Evolutionary conservation across 2,329 filamentous ascomycete genomes (phyloP).

Genomic region (Microcera coccophila): DNA sequence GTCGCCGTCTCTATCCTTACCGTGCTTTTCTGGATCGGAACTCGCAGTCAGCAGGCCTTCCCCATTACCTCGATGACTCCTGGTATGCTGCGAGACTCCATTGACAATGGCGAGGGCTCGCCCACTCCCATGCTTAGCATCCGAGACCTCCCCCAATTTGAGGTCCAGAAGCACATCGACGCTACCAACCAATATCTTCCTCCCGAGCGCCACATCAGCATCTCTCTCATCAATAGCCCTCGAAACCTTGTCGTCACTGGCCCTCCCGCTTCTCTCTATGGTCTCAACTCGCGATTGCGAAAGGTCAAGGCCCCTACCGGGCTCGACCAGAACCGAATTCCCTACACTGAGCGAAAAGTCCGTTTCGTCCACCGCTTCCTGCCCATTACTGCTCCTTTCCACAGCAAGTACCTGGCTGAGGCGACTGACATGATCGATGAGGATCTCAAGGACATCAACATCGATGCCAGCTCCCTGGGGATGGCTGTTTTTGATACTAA

Average conservation of each 20-base stretch:
- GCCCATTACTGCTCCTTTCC: slow-evolving; percentile 96
- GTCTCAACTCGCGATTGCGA: slow-evolving; percentile 88
- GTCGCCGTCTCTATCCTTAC: slow-evolving; percentile 77
- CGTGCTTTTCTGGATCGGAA: slow-evolving; percentile 97
- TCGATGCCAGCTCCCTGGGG: slow-evolving; percentile 67
- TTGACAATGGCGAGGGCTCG: slow-evolving; percentile 89
- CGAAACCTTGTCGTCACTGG: slow-evolving; percentile 96
- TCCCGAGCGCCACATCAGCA: slow-evolving; percentile 84
- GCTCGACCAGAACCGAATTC: slow-evolving; percentile 89
- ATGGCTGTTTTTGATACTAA: slow-evolving; percentile 90
- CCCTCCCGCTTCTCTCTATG: slow-evolving; percentile 91
- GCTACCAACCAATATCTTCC: slow-evolving; percentile 96
- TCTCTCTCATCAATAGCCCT: slow-evolving; percentile 94
- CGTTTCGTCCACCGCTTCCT: slow-evolving; percentile 96
- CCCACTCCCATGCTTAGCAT: slow-evolving; percentile 98
- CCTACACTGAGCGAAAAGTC: slow-evolving; percentile 91
- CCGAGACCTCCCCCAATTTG: slow-evolving; percentile 79
- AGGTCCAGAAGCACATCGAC: slow-evolving; percentile 95
- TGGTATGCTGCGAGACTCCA: slow-evolving; percentile 83
- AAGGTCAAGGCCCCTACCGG: slow-evolving; percentile 99
- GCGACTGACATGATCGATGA: slow-evolving; percentile 80
- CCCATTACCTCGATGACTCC: slow-evolving; percentile 91
- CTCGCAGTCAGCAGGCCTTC: slow-evolving; percentile 95
- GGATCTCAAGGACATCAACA: slow-evolving; percentile 78
- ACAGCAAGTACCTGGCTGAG: slow-evolving; percentile 86